Evolutionary conservation across 2,329 filamentous ascomycete genomes (phyloP).

Genomic region (Colletotrichum noveboracense): DNA sequence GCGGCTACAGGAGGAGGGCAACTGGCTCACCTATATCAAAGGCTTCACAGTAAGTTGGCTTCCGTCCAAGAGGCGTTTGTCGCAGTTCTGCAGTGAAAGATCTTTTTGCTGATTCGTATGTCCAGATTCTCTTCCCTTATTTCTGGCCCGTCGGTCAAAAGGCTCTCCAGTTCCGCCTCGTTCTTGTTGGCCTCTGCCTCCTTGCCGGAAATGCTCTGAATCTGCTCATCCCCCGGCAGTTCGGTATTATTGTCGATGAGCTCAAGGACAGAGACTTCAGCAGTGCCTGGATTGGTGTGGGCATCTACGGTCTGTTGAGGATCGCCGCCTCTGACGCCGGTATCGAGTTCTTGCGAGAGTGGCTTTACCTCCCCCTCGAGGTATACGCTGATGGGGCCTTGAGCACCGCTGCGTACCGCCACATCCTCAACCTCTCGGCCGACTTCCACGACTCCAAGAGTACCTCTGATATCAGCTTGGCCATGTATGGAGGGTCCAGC

Average conservation of each 20-base stretch:
- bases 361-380: constrained; percentile 64
- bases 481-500: constrained; percentile 58
- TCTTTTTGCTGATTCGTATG: not conserved
- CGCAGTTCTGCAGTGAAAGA: not conserved
- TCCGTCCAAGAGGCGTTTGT: not conserved
- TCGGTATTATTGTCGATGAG: constrained; percentile 79
- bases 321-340: constrained; percentile 61
- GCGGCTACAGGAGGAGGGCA: constrained; percentile 74
- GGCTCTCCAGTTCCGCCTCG: constrained; percentile 70
- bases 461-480: constrained; percentile 62
- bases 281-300: constrained; percentile 56
- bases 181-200: constrained; percentile 71
- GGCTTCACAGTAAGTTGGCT: constrained; percentile 62
- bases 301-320: constrained; percentile 55
- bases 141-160: constrained; percentile 76
- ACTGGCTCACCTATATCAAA: constrained; percentile 78
- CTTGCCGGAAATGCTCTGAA: constrained; percentile 75
- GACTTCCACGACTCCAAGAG: constrained; percentile 68
- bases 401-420: constrained; percentile 60
- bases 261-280: constrained; percentile 42
- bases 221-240: constrained; percentile 79
- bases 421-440: constrained; percentile 65
- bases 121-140: constrained; percentile 77
- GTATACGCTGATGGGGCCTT: constrained; percentile 61
- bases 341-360: constrained; percentile 56